Base-by-base conservation (phyloP, 208 protist species). In the Leptomonas seymouri region DNA sequence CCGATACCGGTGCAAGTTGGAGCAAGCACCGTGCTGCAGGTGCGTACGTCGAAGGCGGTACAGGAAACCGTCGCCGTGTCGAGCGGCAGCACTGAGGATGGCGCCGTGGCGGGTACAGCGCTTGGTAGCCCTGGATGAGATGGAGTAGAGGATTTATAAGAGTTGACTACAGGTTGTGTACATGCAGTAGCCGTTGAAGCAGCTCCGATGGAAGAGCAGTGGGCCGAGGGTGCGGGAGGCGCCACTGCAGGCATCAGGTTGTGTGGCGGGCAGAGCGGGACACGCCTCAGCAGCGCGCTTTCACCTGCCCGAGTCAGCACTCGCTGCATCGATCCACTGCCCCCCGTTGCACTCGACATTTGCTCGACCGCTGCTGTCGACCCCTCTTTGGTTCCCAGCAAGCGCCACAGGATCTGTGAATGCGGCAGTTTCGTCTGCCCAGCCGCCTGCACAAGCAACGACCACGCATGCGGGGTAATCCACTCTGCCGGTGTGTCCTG, bases 391-490 rank as follows among this genome's bases (percentile, higher is more conserved):
- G 69, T 16, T 0, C 60, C 56, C 46, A 95, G 57, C 18, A 93
- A 60, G 11, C 66, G 50, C 85, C 85, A 87, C 20, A 95, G 67
- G 39, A 93, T 48, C 28, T 59, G 60, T n/a, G 86, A 88, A 76
- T 93, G 68, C 16, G 87, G 76, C 46, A 96, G 51, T 68, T 81
- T 85, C 21, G 76, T 72, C 44, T 89, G 78, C 14, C 72, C 80
- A 2, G 87, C 90, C 8, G 80, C 72, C 27, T 80, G 61, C 60
- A 91, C 74, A 1, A 92, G 71, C 23, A 56, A 31, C 30, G 55
- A 34, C 87, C 90, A 95, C 30, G 84, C 39, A 44, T 63, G 57
- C 14, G 87, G 82, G 1, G 83, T 90, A 21, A 95, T 80, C 80
- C 78, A 85, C 53, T 42, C 67, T 6, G 50, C 71, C 16, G 80